Evolutionary conservation across 495 filamentous ascomycete genomes (phyloP), one percentile per base, ranked within the genome.

Genomic region (Penicillium bovifimosum): DNA sequence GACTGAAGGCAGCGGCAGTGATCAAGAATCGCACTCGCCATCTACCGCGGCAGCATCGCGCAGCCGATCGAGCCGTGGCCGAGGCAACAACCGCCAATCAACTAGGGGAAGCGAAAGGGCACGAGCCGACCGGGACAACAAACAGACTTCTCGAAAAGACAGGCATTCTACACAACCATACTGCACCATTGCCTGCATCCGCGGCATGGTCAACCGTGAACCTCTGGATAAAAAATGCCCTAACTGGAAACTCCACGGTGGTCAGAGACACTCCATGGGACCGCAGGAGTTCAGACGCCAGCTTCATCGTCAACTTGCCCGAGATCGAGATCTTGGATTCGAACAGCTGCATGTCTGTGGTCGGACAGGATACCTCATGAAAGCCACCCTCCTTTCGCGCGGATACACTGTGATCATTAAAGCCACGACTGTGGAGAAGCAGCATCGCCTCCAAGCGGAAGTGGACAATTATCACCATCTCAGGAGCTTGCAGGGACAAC

Each of bases 391-490:
- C 27, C 24, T 50, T 16, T 50, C 9, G 41, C 4, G 4, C 17
- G 33, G 17, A 36, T 49, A 49, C 18, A 49, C 46, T 39, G 33
- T 39, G 16, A 7, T 49, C 2, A 49, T 58, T 1, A 54, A 60
- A 18, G 59, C 41, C 31, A 44, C 24, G 3, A 44, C 11, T 0
- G 41, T 16, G 5, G 26, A 44, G 10, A 44, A 44, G 41, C 11
- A 71, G 46, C 60, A 75, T 8, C 53, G 54, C 28, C 61, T 72
- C 44, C 63, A 76, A 49, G 43, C 56, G 5, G 28, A 60, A 24
- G 48, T 26, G 69, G 9, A 26, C 3, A 38, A 36, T 28, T 76
- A 75, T 52, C 35, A 61, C 41, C 53, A 53, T n/a, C 60, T 75
- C 3, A 39, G 24, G 3, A 7, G 53, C 47, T 34, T 74, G 18